phyloP scores from a whole-genome alignment of 805 yeast genomes.

The Candida chilensis region DNA sequence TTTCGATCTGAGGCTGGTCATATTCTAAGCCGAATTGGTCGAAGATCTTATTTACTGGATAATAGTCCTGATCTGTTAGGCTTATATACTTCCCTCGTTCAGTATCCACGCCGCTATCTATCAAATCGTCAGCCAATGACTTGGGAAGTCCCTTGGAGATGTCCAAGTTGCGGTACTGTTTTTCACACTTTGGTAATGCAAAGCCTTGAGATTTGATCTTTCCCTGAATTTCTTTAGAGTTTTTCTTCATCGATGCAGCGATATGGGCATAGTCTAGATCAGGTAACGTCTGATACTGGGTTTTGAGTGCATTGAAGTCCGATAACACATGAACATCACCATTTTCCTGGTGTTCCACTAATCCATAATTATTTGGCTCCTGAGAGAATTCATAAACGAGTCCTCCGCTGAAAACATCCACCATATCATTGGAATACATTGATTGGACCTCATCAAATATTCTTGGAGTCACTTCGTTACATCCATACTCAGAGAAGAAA shows the following conservation, averaged over 20 bases:
- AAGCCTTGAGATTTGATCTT: conserved; percentile 8
- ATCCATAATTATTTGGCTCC: conserved; percentile 73
- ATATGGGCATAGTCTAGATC: conserved; percentile 12
- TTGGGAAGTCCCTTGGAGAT: conserved; percentile 36
- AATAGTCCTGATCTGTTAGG: conserved; percentile 2
- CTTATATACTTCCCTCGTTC: conserved; percentile 31
- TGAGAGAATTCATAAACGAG: conserved; percentile 74
- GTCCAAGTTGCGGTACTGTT: conserved; percentile 20
- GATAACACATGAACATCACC: conserved; percentile 32
- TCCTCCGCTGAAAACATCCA: conserved; percentile 75
- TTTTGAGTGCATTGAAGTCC: conserved; percentile 33
- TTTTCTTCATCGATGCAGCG: conserved; percentile 13
- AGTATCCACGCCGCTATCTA: conserved; percentile 38
- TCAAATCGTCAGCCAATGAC: conserved; percentile 29
- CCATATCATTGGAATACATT: conserved; percentile 66
- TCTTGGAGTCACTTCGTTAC: conserved; percentile 77
- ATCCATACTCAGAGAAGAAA: conserved; percentile 86
- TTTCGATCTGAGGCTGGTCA: conserved; percentile 1
- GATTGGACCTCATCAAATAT: conserved; percentile 67
- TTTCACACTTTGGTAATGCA: conserved; percentile 20
- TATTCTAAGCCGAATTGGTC: too few relatives aligned
- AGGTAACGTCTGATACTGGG: conserved; percentile 30
- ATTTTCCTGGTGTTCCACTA: conserved; percentile 39
- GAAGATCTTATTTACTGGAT: conserved; percentile 7
- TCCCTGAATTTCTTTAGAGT: conserved; percentile 12